Evolutionary conservation across 768 basidiomycete genomes (phyloP), one percentile per base, ranked within the genome.

Genomic region (Agrocybe praecox): DNA sequence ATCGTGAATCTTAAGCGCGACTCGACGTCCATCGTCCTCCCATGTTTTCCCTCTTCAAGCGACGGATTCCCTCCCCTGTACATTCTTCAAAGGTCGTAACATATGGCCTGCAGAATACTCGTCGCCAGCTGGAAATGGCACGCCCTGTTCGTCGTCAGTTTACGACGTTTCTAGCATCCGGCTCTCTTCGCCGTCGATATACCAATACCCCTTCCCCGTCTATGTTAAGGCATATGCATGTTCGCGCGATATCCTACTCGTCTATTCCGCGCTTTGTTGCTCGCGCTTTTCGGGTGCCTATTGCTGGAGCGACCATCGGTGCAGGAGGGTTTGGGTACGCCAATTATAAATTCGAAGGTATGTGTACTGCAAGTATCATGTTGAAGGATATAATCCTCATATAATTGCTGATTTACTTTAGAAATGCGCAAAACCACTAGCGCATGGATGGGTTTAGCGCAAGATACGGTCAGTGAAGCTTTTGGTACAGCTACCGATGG

Each of bases 261-360:
- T 89, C 93, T 10, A 89, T 97, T 58, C 95, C 95, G n/a, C 79
- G 87, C 61, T 91, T 96, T 61, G 84, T 96, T 45, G 86, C 89
- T 0, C 82, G 93, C 45, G 94, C 94, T 0, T 94, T 97, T 66
- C 80, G 90, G 49, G 86, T 97, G 1, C 95, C 95, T 23, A 81
- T 94, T 57, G 94, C 93, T 15, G 94, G 90, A 6, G 90, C 88
- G 33, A 93, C 93, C 1, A 83, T 96, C 22, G 96, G 96, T 4
- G 95, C 90, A 0, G 96, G 96, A 10, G 89, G 93, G 0, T 76
- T 96, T 55, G 93, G 92, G 5, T 98, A 97, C 73, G 96, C 94
- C 19, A 95, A 96, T 70, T 96, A 96, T 78, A 95, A 95, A 75
- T 88, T 96, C 65, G 96, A 98, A 78, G 93, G 96, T 94, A 58